Percentiles rank a stretch among this genome's conserved stretches.
These are phyloP conservation scores for Mallotus repandus DNA, from an alignment of 441 rosid species.

Conservation along the genomic window DNA sequence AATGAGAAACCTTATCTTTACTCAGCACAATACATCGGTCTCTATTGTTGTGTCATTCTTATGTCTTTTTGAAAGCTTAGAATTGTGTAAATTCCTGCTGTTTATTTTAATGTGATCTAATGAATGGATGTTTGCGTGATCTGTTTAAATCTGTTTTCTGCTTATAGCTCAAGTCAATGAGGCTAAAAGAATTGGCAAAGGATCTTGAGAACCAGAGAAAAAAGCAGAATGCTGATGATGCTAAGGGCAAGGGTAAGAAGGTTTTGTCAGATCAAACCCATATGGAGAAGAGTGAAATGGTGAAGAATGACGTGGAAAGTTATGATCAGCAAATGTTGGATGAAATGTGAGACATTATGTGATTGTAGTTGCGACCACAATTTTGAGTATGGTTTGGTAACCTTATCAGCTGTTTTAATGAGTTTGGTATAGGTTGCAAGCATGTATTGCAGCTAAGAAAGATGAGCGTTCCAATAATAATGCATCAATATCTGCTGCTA, in stretches of 20 bases:
- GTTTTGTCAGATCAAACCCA: conserved; percentile 23
- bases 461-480: conserved; percentile 30
- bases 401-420: conserved; percentile 26
- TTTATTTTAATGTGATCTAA: neutral
- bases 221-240: conserved; percentile 34
- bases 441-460: conserved; percentile 77
- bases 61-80: neutral
- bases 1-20: too few species aligned
- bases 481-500: conserved; percentile 48
- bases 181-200: conserved; percentile 74
- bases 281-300: neutral
- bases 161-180: conserved; percentile 68
- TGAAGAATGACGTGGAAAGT: conserved; percentile 9
- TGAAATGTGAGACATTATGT: conserved; percentile 49
- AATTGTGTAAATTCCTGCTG: too few species aligned
- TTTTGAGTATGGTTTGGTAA: conserved; percentile 19
- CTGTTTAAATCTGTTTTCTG: conserved; percentile 14
- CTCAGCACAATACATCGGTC: neutral
- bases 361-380: neutral
- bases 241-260: conserved; percentile 43
- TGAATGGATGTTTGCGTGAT: neutral
- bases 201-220: conserved; percentile 64
- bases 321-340: conserved; percentile 44
- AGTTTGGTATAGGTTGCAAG: conserved; percentile 53
- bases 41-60: neutral